Evolutionary conservation across 352 stramenopile genomes (phyloP).

Genomic region (Pythium chondricola): DNA sequence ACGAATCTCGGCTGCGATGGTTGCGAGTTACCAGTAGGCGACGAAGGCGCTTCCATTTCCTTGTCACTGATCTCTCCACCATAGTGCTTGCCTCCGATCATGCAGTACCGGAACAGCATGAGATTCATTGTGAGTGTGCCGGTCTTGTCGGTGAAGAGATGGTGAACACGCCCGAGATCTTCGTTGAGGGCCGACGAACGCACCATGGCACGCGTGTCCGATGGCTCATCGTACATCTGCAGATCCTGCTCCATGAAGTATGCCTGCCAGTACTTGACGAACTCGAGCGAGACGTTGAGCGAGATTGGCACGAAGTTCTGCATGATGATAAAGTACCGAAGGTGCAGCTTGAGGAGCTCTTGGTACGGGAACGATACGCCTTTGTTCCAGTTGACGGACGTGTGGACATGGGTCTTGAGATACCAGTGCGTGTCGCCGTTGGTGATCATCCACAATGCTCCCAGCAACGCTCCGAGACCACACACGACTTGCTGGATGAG

Average conservation of each 20-base stretch:
- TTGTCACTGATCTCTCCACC: conserved; percentile 66
- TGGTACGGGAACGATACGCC: conserved; percentile 33
- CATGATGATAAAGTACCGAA: conserved; percentile 95
- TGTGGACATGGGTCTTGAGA: conserved; percentile 23
- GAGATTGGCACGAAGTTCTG: conserved; percentile 98
- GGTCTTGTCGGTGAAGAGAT: conserved; percentile 95
- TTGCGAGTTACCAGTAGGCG: not conserved
- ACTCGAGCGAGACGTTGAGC: conserved; percentile 97
- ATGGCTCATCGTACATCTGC: conserved; percentile 88
- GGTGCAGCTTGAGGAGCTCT: conserved; percentile 74
- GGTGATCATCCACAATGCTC: conserved; percentile 60
- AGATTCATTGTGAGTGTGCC: conserved; percentile 94
- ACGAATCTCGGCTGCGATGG: conserved; percentile 36
- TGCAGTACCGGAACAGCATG: conserved; percentile 96
- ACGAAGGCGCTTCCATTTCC: conserved; percentile 29
- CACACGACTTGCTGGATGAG: conserved; percentile 74
- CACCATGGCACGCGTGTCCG: conserved; percentile 82
- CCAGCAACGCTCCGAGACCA: conserved; percentile 51
- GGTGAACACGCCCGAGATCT: conserved; percentile 88
- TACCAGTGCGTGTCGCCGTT: conserved; percentile 69
- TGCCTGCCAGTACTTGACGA: conserved; percentile 94
- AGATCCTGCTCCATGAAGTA: conserved; percentile 93
- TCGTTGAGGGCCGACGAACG: conserved; percentile 86
- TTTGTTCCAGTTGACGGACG: conserved; percentile 21
- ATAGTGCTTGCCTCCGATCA: conserved; percentile 90